phyloP scores from a whole-genome alignment of 2,329 filamentous ascomycete genomes.

The Scedosporium apiospermum region DNA sequence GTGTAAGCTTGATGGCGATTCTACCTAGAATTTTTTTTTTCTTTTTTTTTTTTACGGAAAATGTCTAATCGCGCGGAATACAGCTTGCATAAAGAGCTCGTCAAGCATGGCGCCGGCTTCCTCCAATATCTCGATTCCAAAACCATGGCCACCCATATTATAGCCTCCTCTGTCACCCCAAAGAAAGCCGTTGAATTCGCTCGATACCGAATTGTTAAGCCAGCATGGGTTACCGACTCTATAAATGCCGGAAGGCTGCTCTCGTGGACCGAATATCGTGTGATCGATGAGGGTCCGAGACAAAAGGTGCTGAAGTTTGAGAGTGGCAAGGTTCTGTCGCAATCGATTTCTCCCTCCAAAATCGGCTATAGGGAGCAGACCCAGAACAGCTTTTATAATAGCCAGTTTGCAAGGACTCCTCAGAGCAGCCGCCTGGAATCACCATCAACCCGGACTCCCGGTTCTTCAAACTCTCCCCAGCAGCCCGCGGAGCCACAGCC shows the following conservation, averaged over 20 bases:
- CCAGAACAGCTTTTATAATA: conserved; percentile 72
- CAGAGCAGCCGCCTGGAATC: background rate
- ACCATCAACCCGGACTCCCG: background rate
- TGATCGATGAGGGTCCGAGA: conserved; percentile 72
- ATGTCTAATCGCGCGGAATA: background rate
- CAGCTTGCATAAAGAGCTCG: conserved; percentile 71
- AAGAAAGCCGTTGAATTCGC: conserved; percentile 88
- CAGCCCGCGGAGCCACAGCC: background rate
- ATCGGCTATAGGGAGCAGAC: conserved; percentile 73
- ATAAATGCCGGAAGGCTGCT: conserved; percentile 70
- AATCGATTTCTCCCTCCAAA: conserved; percentile 46
- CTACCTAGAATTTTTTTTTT: background rate
- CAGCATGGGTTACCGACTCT: conserved; percentile 89
- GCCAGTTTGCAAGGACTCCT: conserved; percentile 45
- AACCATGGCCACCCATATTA: conserved; percentile 91
- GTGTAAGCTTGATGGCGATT: conserved; percentile 35
- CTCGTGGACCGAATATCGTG: conserved; percentile 77
- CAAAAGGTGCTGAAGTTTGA: conserved; percentile 66
- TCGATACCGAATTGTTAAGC: conserved; percentile 85
- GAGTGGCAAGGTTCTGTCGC: conserved; percentile 55
- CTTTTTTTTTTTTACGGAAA: background rate
- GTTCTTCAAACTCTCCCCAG: background rate
- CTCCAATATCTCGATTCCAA: conserved; percentile 93
- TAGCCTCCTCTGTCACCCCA: conserved; percentile 79
- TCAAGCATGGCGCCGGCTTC: conserved; percentile 88